Percentiles rank a stretch among this genome's conserved stretches.
Conservation (phyloP, 805 yeast species). For the Candida rishiriensis region DNA sequence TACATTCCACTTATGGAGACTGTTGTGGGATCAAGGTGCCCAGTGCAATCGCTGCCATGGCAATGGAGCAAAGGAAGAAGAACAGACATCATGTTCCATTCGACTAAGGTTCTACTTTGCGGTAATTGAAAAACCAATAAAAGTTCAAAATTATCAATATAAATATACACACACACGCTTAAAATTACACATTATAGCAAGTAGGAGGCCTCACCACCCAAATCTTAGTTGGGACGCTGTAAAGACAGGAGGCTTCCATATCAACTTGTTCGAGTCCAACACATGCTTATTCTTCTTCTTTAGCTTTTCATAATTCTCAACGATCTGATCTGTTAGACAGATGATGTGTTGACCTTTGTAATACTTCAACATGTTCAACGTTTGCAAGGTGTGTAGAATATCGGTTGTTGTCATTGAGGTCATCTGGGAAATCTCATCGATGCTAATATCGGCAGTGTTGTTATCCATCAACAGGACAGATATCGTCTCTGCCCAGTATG, state of each 20-base stretch:
- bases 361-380: conserved; percentile 82
- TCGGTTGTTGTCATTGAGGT: conserved; percentile 97
- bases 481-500: conserved; percentile 92
- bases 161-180: background rate
- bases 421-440: conserved; percentile 81
- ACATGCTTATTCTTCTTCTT: conserved; percentile 64
- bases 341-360: conserved; percentile 95
- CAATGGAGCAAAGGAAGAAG: conserved; percentile 33
- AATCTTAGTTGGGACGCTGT: conserved; percentile 94
- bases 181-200: conserved; percentile 5
- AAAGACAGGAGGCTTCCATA: conserved; percentile 94
- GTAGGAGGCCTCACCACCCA: conserved; percentile 62
- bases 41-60: conserved; percentile 88
- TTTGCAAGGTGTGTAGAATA: conserved; percentile 87
- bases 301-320: conserved; percentile 68
- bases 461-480: conserved; percentile 67
- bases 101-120: conserved; percentile 39
- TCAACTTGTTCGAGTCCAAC: conserved; percentile 64
- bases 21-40: conserved; percentile 97
- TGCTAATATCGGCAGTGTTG: conserved; percentile 48
- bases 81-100: conserved; percentile 52
- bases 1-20: conserved; percentile 80
- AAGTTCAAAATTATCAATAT: background rate
- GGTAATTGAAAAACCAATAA: background rate
- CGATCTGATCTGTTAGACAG: conserved; percentile 76